These are phyloP conservation scores for Pluteus cervinus DNA, from an alignment of 768 basidiomycete species.

Conservation along the genomic window DNA sequence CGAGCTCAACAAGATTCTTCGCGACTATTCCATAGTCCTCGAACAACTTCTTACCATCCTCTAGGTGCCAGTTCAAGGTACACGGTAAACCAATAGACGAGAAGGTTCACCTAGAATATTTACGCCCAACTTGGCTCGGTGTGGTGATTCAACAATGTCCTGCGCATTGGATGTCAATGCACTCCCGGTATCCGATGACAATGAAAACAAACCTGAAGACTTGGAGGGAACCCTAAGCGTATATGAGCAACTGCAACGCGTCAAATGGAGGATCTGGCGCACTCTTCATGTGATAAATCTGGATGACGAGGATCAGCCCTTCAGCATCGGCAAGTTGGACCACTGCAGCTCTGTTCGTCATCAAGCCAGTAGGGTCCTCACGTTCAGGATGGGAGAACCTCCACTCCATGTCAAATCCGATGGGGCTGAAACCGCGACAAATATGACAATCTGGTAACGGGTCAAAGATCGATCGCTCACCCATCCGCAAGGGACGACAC, in stretches of 20 bases:
- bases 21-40: conserved; percentile 31
- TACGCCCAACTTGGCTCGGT: conserved; percentile 24
- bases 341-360: conserved; percentile 19
- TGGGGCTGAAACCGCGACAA: conserved; percentile 13
- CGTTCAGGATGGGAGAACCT: conserved; percentile 12
- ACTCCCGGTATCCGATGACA: neutral
- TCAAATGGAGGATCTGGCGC: conserved; percentile 6
- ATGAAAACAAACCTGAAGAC: conserved; percentile 14
- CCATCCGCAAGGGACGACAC: conserved; percentile 18
- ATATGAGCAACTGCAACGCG: neutral
- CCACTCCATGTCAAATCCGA: conserved; percentile 31
- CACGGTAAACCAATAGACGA: neutral
- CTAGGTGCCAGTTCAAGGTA: conserved; percentile 12
- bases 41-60: conserved; percentile 32
- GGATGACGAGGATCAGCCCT: conserved; percentile 26
- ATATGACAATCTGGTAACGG: neutral
- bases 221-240: conserved; percentile 22
- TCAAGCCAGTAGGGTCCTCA: neutral
- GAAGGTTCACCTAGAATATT: conserved; percentile 24
- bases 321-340: conserved; percentile 24
- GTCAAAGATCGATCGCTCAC: conserved; percentile 6
- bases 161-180: conserved; percentile 5
- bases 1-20: conserved; percentile 29
- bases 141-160: conserved; percentile 24
- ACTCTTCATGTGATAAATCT: conserved; percentile 24